Evolutionary conservation across 495 filamentous ascomycete genomes (phyloP), one percentile per base, ranked within the genome.

Genomic region (Daldinia grandis): DNA sequence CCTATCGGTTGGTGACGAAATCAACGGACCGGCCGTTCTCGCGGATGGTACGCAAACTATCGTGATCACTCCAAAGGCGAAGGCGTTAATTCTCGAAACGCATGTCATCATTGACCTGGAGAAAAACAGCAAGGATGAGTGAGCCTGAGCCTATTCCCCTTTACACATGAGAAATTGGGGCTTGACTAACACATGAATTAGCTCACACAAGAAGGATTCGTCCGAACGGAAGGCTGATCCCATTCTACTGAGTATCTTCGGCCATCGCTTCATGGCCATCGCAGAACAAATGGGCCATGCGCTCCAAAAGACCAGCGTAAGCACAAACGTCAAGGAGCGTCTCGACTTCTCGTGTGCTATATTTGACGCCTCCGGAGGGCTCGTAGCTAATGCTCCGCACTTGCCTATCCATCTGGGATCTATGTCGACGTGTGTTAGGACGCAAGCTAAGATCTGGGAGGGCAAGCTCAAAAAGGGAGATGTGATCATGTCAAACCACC

Each of bases 251-350:
- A 96, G 90, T 76, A 96, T 99, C 64, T 99, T 99, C 73, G 93
- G 93, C 1, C 94, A 99, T 77, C 85, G 95, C 0, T 99, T 99
- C 82, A 99, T 99, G 95, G 94, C 95, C 12, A 98, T 99, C 76
- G 95, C 95, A 3, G 95, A 99, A 80, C 95, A 98, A 77, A 98
- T 98, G 95, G 95, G 95, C 4, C 84, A 93, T 59, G 94, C 95
- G 2, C 83, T 99, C 28, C 95, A 98, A 72, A 99, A 98, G 85
- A 99, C 95, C 0, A 95, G 92, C 68, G 95, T 99, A 53, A 96
- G 92, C 63, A 99, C 95, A 4, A 99, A 99, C 76, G 95, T 99
- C 74, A 99, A 99, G 74, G 95, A 99, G 79, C 89, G 95, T 2
- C 86, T 99, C 4, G 95, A 99, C 74, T 99, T 98, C 71, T 97